Conservation (phyloP, 208 protist genomes). For the Kentomonas sorsogonicus region DNA sequence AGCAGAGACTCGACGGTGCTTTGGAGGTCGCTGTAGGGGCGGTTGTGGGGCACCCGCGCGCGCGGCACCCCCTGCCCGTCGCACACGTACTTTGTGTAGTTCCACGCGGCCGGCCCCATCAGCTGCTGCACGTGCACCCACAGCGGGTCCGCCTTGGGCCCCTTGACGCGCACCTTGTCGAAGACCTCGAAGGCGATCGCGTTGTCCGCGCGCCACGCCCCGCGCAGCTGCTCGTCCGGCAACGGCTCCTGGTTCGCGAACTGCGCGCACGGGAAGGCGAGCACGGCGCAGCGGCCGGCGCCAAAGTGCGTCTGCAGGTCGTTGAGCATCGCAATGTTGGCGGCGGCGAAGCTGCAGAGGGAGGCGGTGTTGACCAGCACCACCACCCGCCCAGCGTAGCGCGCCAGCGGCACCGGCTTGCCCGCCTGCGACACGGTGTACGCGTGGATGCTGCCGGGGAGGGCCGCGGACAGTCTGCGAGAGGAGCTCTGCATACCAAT, state of each 20-base stretch:
- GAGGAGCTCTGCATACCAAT: too few relatives aligned
- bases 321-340: constrained; percentile 48
- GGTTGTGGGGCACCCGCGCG: constrained; percentile 20
- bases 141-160: constrained; percentile 34
- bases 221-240: constrained; percentile 26
- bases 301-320: constrained; percentile 29
- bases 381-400: constrained; percentile 39
- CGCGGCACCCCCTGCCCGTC: constrained; percentile 39
- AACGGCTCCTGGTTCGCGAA: constrained; percentile 69
- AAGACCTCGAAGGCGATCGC: constrained; percentile 48
- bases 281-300: constrained; percentile 28
- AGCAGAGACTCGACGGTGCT: constrained; percentile 24
- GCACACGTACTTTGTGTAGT: constrained; percentile 73
- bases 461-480: too few relatives aligned
- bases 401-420: constrained; percentile 26
- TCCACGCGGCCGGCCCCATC: constrained; percentile 50
- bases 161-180: constrained; percentile 54
- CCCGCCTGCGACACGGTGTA: constrained; percentile 27
- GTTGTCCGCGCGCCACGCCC: constrained; percentile 22
- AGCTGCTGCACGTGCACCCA: constrained; percentile 46
- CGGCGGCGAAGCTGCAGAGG: constrained; percentile 37
- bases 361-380: constrained; percentile 67
- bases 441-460: constrained; percentile 15
- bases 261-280: constrained; percentile 58
- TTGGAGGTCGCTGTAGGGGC: constrained; percentile 14